Percentiles rank a stretch among this genome's conserved stretches.
Evolutionary conservation across 1,284 basidiomycete genomes (phyloP).

Genomic region (Hemileia vastatrix): DNA sequence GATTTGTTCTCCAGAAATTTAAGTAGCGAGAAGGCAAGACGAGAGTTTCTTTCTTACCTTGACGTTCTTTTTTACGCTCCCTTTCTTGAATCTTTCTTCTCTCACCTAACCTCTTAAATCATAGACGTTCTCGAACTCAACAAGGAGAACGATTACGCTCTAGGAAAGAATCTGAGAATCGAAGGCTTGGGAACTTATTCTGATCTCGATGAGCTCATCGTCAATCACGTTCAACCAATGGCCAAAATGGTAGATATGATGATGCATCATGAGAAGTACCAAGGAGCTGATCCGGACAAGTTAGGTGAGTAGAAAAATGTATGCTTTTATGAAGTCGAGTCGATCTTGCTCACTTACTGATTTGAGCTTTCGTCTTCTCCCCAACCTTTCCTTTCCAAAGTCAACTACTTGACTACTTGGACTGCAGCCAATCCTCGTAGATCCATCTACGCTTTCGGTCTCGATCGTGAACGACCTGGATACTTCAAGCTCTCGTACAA

Average conservation of each 20-base stretch:
- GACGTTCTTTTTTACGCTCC: not conserved
- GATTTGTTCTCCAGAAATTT: no score
- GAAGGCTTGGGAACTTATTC: conserved; percentile 73
- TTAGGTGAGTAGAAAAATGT: conserved; percentile 57
- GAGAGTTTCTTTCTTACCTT: no score
- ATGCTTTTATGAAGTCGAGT: no score
- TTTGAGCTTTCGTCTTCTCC: not conserved
- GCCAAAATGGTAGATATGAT: conserved; percentile 86
- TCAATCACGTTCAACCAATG: conserved; percentile 92
- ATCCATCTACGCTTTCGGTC: conserved; percentile 89
- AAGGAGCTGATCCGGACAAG: conserved; percentile 71
- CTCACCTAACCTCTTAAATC: conserved; percentile 20
- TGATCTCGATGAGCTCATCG: conserved; percentile 93
- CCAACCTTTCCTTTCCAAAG: conserved; percentile 47
- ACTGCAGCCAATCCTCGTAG: conserved; percentile 84
- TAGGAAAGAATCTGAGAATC: conserved; percentile 63
- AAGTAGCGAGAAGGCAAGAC: no score
- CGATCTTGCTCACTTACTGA: no score
- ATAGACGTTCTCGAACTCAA: conserved; percentile 75
- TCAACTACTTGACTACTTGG: conserved; percentile 77
- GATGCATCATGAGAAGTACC: conserved; percentile 93
- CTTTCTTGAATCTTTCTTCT: no score
- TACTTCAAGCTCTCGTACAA: conserved; percentile 91
- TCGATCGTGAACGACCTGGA: conserved; percentile 81
- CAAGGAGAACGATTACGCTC: conserved; percentile 59